These are phyloP conservation scores for Candida golubevii DNA, from an alignment of 805 yeast genomes.

Conservation along the genomic window DNA sequence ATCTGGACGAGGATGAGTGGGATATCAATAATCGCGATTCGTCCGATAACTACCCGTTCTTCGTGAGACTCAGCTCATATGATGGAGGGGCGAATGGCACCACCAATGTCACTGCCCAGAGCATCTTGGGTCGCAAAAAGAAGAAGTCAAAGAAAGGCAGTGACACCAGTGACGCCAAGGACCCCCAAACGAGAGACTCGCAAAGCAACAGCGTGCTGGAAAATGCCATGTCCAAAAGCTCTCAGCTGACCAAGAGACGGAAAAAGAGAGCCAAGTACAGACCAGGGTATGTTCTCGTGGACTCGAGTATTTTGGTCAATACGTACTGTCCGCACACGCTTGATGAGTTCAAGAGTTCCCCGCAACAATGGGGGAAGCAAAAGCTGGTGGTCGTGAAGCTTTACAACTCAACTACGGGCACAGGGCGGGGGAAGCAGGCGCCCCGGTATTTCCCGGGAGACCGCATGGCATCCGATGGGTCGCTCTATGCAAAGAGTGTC, in stretches of 20 bases:
- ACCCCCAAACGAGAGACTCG: background rate
- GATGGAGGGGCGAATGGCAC: background rate
- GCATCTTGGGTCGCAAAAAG: background rate
- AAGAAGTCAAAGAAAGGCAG: background rate
- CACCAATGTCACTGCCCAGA: background rate
- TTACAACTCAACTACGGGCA: background rate
- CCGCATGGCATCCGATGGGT: background rate
- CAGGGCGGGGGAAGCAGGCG: background rate
- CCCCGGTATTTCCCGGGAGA: slow-evolving; percentile 6
- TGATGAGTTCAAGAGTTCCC: slow-evolving; percentile 10
- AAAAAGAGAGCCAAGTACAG: background rate
- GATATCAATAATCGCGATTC: background rate
- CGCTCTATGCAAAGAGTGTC: background rate
- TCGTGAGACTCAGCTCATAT: slow-evolving; percentile 4
- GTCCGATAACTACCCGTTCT: slow-evolving; percentile 3
- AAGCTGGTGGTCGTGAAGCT: slow-evolving; percentile 3
- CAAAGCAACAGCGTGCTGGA: background rate
- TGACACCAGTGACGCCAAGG: background rate
- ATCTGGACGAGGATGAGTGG: background rate
- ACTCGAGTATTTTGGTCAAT: slow-evolving; percentile 11
- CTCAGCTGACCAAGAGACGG: background rate
- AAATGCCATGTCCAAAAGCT: background rate
- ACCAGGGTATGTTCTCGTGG: slow-evolving; percentile 12
- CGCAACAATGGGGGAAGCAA: slow-evolving; percentile 8
- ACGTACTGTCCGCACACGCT: slow-evolving; percentile 11